Evolutionary conservation across 768 basidiomycete species (phyloP), one percentile per base, ranked within the genome.

Genomic region (Mycena epipterygia): DNA sequence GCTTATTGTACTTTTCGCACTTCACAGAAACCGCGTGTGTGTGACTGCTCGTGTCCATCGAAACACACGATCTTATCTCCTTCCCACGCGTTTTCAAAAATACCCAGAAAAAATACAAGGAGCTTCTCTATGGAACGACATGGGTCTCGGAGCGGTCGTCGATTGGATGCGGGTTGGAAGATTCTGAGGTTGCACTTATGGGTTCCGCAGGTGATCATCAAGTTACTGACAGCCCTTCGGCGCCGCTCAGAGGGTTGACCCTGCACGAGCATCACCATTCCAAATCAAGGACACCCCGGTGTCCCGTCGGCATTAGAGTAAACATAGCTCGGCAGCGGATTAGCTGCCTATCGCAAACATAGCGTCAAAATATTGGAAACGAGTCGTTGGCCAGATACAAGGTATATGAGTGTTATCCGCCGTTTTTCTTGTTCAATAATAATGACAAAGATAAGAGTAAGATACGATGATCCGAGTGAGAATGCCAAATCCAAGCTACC

Each of bases 251-350:
- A 51, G 21, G 23, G 27, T 33, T 41, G 48, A 23, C 29, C 23
- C 35, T 16, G 13, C 21, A 2, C 5, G 56, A 23, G 39, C 41
- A 42, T 21, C n/a, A n/a, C n/a, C 39, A 33, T 11, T 29, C 44
- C n/a, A 52, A 46, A 66, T 58, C 51, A 64, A 46, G 21, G 25
- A 65, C 37, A n/a, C 48, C 48, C n/a, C n/a, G n/a, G 51, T 46
- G 57, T 60, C 41, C 66, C 66, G 66, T 60, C 66, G 66, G 66
- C 58, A 67, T 60, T 67, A 67, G 66, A 67, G 66, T 44, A 58
- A 60, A 58, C 49, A 17, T 67, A 67, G 41, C 2, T 30, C 13
- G 19, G 23, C 25, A n/a, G n/a, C n/a, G n/a, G n/a, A n/a, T n/a
- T n/a, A n/a, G n/a, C n/a, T n/a, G n/a, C n/a, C n/a, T n/a, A 27